A percentile compares a stretch with the other conserved stretches of the same genome.
phyloP scores from a whole-genome alignment of 140 eudicot species.

The Ambrosia hybrid region DNA sequence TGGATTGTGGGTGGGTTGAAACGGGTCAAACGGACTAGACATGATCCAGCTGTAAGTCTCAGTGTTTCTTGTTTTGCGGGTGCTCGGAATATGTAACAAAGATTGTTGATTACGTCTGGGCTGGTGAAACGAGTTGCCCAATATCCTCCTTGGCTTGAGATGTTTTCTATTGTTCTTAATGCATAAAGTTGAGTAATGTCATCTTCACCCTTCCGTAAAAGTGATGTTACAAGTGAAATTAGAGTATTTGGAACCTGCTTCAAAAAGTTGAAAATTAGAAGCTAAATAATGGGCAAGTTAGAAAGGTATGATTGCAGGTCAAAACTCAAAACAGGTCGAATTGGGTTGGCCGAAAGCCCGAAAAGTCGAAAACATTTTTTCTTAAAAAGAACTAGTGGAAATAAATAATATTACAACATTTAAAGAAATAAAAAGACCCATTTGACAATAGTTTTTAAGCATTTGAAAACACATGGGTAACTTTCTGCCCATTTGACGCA shows the following conservation, averaged over 20 bases:
- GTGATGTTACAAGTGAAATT: constrained; percentile 68
- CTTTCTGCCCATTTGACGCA: neutral
- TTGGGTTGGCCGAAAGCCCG: neutral
- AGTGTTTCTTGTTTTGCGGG: constrained; percentile 80
- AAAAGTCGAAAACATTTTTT: too few relatives aligned
- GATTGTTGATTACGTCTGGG: constrained; percentile 76
- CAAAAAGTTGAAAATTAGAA: neutral
- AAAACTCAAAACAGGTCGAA: neutral
- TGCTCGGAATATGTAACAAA: constrained; percentile 78
- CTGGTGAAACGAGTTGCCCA: constrained; percentile 91
- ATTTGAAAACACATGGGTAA: constrained; percentile 1
- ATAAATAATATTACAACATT: too few relatives aligned
- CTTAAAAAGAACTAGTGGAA: too few relatives aligned
- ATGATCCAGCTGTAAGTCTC: constrained; percentile 90
- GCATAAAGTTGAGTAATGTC: constrained; percentile 91
- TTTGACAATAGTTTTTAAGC: neutral
- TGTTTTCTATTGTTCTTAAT: constrained; percentile 85
- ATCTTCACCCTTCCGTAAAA: constrained; percentile 89
- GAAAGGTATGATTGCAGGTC: neutral
- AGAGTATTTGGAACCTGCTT: constrained; percentile 75
- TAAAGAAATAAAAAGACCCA: too few relatives aligned
- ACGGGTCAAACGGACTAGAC: constrained; percentile 83
- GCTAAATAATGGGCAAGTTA: neutral
- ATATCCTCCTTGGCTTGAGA: constrained; percentile 89
- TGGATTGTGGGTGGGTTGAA: constrained; percentile 76